These are phyloP conservation scores for Kodamaea arcana DNA, from an alignment of 1,139 yeast genomes.

Conservation along the genomic window DNA sequence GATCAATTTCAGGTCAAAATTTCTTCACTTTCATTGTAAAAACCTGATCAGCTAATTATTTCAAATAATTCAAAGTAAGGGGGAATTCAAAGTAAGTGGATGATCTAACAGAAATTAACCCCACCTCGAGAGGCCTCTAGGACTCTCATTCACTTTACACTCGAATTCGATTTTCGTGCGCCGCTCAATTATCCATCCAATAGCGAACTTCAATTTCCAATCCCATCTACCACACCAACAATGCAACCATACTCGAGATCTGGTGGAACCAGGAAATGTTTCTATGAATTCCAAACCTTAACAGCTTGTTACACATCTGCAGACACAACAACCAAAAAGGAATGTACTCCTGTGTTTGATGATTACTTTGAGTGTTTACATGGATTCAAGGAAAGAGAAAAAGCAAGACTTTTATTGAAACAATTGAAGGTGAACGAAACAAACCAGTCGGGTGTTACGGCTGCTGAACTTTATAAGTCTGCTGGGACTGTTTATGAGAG, in stretches of 20 bases:
- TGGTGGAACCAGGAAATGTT: constrained; percentile 50
- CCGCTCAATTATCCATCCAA: neutral
- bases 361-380: constrained; percentile 50
- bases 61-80: no score
- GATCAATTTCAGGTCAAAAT: no score
- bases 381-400: constrained; percentile 47
- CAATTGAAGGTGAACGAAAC: constrained; percentile 45
- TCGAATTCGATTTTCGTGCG: neutral
- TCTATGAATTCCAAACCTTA: constrained; percentile 46
- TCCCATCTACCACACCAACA: constrained; percentile 3
- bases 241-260: constrained; percentile 51
- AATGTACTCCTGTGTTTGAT: constrained; percentile 43
- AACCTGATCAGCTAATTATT: no score
- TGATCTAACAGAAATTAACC: no score
- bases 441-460: constrained; percentile 38
- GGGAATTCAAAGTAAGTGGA: no score
- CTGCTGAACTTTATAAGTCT: constrained; percentile 42
- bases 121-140: no score
- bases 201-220: neutral
- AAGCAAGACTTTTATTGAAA: constrained; percentile 42
- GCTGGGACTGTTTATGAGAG: constrained; percentile 44
- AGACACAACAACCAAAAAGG: constrained; percentile 39
- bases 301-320: constrained; percentile 47
- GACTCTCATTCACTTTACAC: no score
- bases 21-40: no score